Evolutionary conservation across 495 filamentous ascomycete species (phyloP).

Genomic region (Alectoria sarmentosa): DNA sequence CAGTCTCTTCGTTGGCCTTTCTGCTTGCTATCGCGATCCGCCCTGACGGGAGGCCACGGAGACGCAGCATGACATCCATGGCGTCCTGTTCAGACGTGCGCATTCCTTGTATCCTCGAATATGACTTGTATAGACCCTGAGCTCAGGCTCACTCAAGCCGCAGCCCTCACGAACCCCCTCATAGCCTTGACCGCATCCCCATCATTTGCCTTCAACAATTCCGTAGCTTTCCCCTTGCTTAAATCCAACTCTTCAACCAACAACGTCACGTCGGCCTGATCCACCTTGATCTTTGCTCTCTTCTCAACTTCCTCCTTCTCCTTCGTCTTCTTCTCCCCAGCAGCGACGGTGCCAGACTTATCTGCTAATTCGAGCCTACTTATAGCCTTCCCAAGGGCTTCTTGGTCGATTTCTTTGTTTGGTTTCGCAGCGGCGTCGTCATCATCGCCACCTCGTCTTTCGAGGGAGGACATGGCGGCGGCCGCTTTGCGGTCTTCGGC

Average conservation of each 20-base stretch:
- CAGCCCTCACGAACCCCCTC: constrained; percentile 49
- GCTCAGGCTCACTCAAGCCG: constrained; percentile 6
- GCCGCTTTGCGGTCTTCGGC: constrained; percentile 90
- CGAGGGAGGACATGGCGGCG: constrained; percentile 72
- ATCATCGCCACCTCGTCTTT: constrained; percentile 38
- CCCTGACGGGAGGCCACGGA: no score
- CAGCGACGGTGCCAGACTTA: constrained; percentile 31
- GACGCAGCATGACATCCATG: background rate
- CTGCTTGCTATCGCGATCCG: no score
- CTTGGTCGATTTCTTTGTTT: constrained; percentile 58
- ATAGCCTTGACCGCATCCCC: constrained; percentile 69
- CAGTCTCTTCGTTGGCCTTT: no score
- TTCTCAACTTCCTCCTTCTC: constrained; percentile 43
- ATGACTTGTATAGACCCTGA: background rate
- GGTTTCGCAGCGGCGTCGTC: constrained; percentile 53
- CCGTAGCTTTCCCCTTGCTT: constrained; percentile 72
- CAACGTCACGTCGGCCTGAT: constrained; percentile 56
- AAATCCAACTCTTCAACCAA: constrained; percentile 74
- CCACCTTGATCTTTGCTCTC: constrained; percentile 55
- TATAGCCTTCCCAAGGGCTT: constrained; percentile 82
- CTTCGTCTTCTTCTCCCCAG: constrained; percentile 29
- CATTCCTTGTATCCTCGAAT: no score
- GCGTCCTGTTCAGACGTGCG: no score
- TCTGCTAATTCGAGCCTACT: constrained; percentile 48
- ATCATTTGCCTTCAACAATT: constrained; percentile 71